Base-by-base conservation (phyloP, 2,329 filamentous ascomycete species). In the Aspergillus calidoustus region DNA sequence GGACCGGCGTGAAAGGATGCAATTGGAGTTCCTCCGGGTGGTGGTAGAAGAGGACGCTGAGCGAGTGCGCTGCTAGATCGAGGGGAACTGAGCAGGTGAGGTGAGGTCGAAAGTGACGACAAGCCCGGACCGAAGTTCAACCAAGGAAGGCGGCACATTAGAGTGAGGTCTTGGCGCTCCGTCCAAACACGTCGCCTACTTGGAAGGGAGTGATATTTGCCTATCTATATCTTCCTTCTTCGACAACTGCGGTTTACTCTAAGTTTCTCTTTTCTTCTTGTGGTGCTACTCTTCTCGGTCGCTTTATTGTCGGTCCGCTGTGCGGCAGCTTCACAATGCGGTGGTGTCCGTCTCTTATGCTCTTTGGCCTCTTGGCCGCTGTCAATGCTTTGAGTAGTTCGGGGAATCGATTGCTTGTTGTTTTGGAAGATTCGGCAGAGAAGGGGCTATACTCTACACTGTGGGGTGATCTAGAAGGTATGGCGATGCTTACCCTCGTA, bases 361-460 rank as follows among this genome's bases (percentile, higher is more conserved):
- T 92, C 64, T 81, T 93, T 71, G 84, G 89, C 72, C 81, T 87
- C 61, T 75, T 76, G 72, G 75, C 73, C 67, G 72, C 71, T 66
- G 74, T 74, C 62, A 86, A 89, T 76, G 93, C 93, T 60, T 80
- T 90, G 72, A 97, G 93, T 82, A 89, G 89, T 66, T 85, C 87
- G 53, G 95, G 94, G 63, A 87, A 86, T 77, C 87, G 92, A 74
- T 80, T 98, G 78, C 83, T 99, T 72, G 93, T 96, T 64, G 86
- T 99, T 62, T 80, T 97, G 57, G 94, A 98, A 72, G 90, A 96
- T 71, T 83, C 87, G 65, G 84, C 86, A 47, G 92, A 97, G 74
- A 92, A 93, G 83, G 86, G 86, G 69, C 86, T 86, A 68, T 99
- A 97, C 79, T 91, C 91, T 61, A 90, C 89, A 72, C 94, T 98